Evolutionary conservation across 306 rosid species (phyloP).

Genomic region (Amphicarpaea edgeworthii): DNA sequence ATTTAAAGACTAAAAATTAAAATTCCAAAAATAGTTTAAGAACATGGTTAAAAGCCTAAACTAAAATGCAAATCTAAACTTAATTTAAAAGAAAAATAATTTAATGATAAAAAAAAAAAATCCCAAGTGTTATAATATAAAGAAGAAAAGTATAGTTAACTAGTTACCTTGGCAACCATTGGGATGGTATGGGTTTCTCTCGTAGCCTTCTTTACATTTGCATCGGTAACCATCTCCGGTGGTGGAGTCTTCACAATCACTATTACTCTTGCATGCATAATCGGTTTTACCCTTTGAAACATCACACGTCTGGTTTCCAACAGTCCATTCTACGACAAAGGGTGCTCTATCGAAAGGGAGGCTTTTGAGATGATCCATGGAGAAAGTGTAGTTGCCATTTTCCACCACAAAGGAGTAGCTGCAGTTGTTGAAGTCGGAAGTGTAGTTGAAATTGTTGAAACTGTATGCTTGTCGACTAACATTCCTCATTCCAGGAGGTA

Average conservation of each 20-base stretch:
- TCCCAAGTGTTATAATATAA: no score
- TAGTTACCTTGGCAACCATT: not conserved
- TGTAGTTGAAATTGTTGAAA: not conserved
- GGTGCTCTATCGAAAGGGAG: not conserved
- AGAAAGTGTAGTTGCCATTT: slow-evolving; percentile 39
- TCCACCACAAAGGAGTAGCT: slow-evolving; percentile 41
- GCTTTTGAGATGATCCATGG: not conserved
- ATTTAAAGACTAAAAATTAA: no score
- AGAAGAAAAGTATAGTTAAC: no score
- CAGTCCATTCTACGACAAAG: slow-evolving; percentile 51
- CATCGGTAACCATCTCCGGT: slow-evolving; percentile 35
- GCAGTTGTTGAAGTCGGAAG: not conserved
- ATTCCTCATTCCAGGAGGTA: no score
- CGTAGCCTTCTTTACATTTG: not conserved
- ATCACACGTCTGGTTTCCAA: slow-evolving; percentile 24
- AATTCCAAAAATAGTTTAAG: no score
- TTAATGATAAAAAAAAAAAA: no score
- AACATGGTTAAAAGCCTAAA: no score
- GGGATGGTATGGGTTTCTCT: not conserved
- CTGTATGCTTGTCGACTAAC: no score
- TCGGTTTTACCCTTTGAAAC: not conserved
- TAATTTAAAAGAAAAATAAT: no score
- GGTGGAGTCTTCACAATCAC: not conserved
- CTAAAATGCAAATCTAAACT: no score
- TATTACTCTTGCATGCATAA: slow-evolving; percentile 6